Evolutionary conservation across 2,329 filamentous ascomycete species (phyloP).

Genomic region (Plectosphaerella cucumerina): DNA sequence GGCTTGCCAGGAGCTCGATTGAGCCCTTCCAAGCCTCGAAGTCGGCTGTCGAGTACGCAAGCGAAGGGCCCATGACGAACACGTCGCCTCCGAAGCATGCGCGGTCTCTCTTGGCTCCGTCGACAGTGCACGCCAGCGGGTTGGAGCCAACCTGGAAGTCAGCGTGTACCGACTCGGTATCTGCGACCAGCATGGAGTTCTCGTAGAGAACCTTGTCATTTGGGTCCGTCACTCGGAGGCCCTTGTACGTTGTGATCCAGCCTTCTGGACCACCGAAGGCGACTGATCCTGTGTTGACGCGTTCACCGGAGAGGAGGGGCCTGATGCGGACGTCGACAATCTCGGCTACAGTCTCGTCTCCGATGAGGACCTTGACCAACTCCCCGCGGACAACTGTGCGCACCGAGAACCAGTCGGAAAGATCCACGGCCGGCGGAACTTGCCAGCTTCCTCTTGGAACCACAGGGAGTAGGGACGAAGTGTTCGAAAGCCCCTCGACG

Average conservation of each 20-base stretch:
- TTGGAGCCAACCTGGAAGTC: constrained; percentile 9
- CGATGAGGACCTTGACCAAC: neutral
- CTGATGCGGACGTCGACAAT: constrained; percentile 4
- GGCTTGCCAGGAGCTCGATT: constrained; percentile 7
- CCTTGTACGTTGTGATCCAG: constrained; percentile 3
- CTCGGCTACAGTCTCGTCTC: constrained; percentile 1
- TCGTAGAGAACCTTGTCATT: constrained; percentile 1
- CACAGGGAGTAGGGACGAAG: constrained; percentile 4
- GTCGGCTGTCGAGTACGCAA: constrained; percentile 5
- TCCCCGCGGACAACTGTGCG: neutral
- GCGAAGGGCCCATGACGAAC: constrained; percentile 7
- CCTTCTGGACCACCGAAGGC: constrained; percentile 8
- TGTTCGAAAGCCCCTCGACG: constrained; percentile 4
- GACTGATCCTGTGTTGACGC: constrained; percentile 6
- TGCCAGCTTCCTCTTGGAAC: constrained; percentile 6
- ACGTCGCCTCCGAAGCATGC: constrained; percentile 7
- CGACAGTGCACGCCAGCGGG: constrained; percentile 6
- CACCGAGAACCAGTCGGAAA: constrained; percentile 2
- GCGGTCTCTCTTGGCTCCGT: constrained; percentile 9
- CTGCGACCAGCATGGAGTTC: neutral
- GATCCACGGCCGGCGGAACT: neutral
- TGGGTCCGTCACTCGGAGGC: neutral
- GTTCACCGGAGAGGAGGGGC: constrained; percentile 2
- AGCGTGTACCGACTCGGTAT: neutral
- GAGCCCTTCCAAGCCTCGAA: constrained; percentile 4